phyloP scores from a whole-genome alignment of 2,329 filamentous ascomycete genomes.

The Xylaria polymorpha region DNA sequence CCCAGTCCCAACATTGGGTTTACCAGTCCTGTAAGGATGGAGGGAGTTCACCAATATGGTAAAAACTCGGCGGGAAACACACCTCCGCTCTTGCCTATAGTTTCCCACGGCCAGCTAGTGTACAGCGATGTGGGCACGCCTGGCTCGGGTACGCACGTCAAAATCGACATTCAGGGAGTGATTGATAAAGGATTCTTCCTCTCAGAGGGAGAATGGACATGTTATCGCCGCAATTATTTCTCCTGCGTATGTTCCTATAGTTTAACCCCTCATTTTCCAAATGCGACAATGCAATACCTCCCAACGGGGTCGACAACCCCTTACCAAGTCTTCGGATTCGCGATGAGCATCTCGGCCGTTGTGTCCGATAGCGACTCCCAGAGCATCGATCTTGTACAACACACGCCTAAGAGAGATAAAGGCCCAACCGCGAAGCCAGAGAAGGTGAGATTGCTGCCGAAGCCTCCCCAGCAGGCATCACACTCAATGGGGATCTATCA shows the following conservation, averaged over 20 bases:
- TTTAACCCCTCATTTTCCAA: constrained; percentile 67
- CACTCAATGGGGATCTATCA: constrained; percentile 61
- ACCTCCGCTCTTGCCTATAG: constrained; percentile 64
- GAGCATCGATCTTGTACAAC: constrained; percentile 84
- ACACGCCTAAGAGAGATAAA: constrained; percentile 92
- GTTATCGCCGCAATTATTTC: constrained; percentile 92
- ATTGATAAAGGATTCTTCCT: constrained; percentile 93
- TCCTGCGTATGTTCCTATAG: constrained; percentile 83
- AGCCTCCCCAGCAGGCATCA: constrained; percentile 64
- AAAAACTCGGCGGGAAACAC: constrained; percentile 57
- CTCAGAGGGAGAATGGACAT: constrained; percentile 86
- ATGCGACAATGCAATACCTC: constrained; percentile 63
- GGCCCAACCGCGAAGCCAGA: constrained; percentile 81
- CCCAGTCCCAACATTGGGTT: constrained; percentile 61
- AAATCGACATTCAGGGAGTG: constrained; percentile 79
- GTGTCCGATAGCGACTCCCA: constrained; percentile 82
- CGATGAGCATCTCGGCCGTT: constrained; percentile 85
- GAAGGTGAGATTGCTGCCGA: constrained; percentile 74
- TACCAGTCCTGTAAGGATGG: constrained; percentile 62
- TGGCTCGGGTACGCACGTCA: constrained; percentile 60
- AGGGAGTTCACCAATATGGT: constrained; percentile 55
- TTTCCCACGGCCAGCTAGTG: constrained; percentile 69
- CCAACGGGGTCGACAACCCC: constrained; percentile 63
- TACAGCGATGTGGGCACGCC: constrained; percentile 62
- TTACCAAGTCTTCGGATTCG: constrained; percentile 77